Evolutionary conservation across 108 stramenopile genomes (phyloP), one percentile per base, ranked within the genome.

Genomic region (Cyclotella kingstonii): DNA sequence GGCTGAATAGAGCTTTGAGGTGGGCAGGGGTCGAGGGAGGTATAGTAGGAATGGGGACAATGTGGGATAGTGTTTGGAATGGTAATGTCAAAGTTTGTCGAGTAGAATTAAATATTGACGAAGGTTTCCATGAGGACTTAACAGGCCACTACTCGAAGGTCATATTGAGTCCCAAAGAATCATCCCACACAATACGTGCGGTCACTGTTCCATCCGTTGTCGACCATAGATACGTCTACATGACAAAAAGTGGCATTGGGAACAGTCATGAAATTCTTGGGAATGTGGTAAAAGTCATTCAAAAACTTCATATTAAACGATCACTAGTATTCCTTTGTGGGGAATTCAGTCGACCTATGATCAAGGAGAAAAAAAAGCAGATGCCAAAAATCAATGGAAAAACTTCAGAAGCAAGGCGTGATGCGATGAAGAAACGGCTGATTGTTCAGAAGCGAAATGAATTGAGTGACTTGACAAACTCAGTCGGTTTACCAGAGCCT

Each of bases 281-380:
- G 0, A 50, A 73, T 38, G 64, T 83, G n/a, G 79, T 77, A 4
- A 60, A 49, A 12, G 67, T 77, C 4, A 22, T 41, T 14, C 34
- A 42, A 5, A 23, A 42, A 6, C 28, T 82, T 10, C 49, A 57
- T 17, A 63, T 77, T 1, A 18, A 64, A 57, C 56, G 58, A 11
- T 77, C 82, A n/a, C 49, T 83, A 23, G 31, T 83, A 9, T 83
- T 83, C 52, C 66, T 83, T 21, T 81, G 77, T 33, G 82, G 79
- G 10, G 82, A 78, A 63, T 83, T 81, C 51, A 73, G 76, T 40
- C 74, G 78, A 35, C 46, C 75, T 4, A 63, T 72, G 15, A 28
- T 55, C 41, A 78, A 73, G 46, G 67, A 63, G 36, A 71, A 71
- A 35, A 48, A 66, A 28, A 56, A 47, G 43, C 71, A 71, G 31